Percentiles rank a stretch among this genome's conserved stretches.
These are phyloP conservation scores for Penicillium coffeae DNA, from an alignment of 495 filamentous ascomycete genomes.

Conservation along the genomic window DNA sequence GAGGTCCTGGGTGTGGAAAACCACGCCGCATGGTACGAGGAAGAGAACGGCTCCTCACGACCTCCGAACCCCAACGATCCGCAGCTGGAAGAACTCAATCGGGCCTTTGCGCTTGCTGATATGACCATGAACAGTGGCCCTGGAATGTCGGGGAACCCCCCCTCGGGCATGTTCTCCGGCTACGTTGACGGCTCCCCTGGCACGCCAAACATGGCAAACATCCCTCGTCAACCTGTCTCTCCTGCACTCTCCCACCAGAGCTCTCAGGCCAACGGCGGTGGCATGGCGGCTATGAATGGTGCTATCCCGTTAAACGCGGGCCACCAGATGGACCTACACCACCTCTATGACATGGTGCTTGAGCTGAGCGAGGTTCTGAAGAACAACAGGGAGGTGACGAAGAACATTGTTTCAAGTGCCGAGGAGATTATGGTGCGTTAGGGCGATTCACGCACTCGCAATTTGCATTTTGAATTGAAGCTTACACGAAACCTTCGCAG, in stretches of 20 bases:
- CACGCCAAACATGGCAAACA: conserved; percentile 31
- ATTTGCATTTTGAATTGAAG: neutral
- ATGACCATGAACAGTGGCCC: conserved; percentile 37
- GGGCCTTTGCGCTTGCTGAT: conserved; percentile 31
- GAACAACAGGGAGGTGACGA: conserved; percentile 72
- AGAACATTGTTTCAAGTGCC: conserved; percentile 66
- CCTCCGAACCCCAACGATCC: conserved; percentile 30
- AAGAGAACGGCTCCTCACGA: conserved; percentile 26
- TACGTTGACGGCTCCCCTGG: conserved; percentile 30
- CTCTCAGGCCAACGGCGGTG: conserved; percentile 51
- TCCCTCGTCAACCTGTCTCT: conserved; percentile 35
- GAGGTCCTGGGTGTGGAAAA: conserved; percentile 39
- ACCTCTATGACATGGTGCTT: conserved; percentile 78
- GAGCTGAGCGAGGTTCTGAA: conserved; percentile 73
- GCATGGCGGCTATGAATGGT: conserved; percentile 56
- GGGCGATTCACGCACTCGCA: neutral
- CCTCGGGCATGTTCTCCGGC: conserved; percentile 30
- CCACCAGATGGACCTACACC: conserved; percentile 83
- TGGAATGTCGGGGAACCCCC: conserved; percentile 29
- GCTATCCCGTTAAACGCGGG: conserved; percentile 67
- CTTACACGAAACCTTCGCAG: conserved; percentile 20
- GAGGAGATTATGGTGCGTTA: conserved; percentile 54
- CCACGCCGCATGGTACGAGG: conserved; percentile 28
- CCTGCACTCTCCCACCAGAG: conserved; percentile 31
- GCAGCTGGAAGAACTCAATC: conserved; percentile 34